Evolutionary conservation across 495 filamentous ascomycete species (phyloP), one percentile per base, ranked within the genome.

Genomic region (Letharia columbiana): DNA sequence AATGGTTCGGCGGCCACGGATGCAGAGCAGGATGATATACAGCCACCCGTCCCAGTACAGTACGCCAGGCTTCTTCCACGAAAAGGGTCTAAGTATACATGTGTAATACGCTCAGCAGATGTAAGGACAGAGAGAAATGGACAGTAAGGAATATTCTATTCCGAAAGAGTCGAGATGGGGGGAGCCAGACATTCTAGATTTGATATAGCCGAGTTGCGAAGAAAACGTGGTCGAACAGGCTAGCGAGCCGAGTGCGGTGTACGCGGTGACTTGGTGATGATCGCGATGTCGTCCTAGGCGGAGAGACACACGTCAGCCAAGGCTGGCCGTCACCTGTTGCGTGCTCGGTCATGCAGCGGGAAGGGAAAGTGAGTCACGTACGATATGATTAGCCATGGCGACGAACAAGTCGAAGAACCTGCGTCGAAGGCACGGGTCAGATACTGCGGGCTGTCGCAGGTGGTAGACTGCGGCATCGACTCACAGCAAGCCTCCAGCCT

Each of bases 351-450:
- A 42, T 42, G 61, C 35, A 23, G 66, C 57, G 35, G 35, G 37
- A 63, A 60, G 58, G 66, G 64, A 39, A 67, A 35, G 52, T 40
- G 50, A 56, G 47, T 37, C 67, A 70, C 80, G 62, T 66, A 83
- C 81, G 78, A 96, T 90, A 76, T 95, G 91, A 75, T 96, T 96
- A 76, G 89, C 91, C 77, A 96, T 84, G 7, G 91, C 91, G 50
- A 96, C 91, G 76, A 96, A 96, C 66, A 96, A 78, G 76, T 96
- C 91, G 76, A 96, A 96, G 79, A 95, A 95, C 54, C 54, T 57
- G 44, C 62, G 42, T 13, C 35, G 23, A 37, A 35, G 7, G 15
- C 23, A 35, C n/a, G 17, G 23, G 23, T 28, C 23, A 39, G 42
- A 15, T 42, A n/a, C 20, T n/a, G 28, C 47, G 17, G 13, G 4